Evolutionary conservation across 2,329 filamentous ascomycete species (phyloP).

Genomic region (Aspergillus felis): DNA sequence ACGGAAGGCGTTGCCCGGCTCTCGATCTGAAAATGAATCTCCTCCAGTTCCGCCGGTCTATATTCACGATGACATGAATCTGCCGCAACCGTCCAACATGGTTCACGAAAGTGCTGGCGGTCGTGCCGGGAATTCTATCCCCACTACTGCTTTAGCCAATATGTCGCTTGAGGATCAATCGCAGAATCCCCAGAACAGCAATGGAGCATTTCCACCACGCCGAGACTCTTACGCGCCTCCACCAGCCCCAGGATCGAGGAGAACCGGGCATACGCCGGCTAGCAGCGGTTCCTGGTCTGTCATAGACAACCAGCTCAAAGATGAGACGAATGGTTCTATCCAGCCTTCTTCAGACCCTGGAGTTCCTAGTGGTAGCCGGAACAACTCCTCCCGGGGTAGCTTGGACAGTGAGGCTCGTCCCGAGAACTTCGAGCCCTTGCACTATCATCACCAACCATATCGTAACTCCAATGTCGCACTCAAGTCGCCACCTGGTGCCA

Average conservation of each 20-base stretch:
- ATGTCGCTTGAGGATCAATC: constrained; percentile 24
- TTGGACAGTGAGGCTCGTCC: constrained; percentile 31
- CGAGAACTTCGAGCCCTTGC: constrained; percentile 44
- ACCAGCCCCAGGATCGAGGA: constrained; percentile 8
- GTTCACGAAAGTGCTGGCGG: constrained; percentile 24
- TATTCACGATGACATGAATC: constrained; percentile 24
- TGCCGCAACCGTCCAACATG: constrained; percentile 26
- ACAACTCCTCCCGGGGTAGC: constrained; percentile 34
- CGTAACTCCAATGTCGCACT: constrained; percentile 30
- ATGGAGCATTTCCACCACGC: constrained; percentile 20
- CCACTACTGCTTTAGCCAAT: constrained; percentile 22
- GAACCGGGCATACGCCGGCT: constrained; percentile 28
- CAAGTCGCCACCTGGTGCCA: constrained; percentile 26
- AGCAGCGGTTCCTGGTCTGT: constrained; percentile 36
- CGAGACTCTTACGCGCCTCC: constrained; percentile 21
- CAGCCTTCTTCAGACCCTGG: constrained; percentile 26
- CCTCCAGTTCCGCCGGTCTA: constrained; percentile 32
- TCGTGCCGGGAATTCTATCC: constrained; percentile 18
- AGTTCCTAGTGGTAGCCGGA: constrained; percentile 19
- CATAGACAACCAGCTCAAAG: constrained; percentile 24
- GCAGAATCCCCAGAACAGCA: constrained; percentile 14
- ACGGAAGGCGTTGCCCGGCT: constrained; percentile 24
- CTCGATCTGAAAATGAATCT: constrained; percentile 24
- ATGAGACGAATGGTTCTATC: constrained; percentile 15
- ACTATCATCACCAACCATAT: constrained; percentile 50